A percentile compares a stretch with the other conserved stretches of the same genome.
Evolutionary conservation across 805 yeast species (phyloP).

Genomic region (Candida schatavii): DNA sequence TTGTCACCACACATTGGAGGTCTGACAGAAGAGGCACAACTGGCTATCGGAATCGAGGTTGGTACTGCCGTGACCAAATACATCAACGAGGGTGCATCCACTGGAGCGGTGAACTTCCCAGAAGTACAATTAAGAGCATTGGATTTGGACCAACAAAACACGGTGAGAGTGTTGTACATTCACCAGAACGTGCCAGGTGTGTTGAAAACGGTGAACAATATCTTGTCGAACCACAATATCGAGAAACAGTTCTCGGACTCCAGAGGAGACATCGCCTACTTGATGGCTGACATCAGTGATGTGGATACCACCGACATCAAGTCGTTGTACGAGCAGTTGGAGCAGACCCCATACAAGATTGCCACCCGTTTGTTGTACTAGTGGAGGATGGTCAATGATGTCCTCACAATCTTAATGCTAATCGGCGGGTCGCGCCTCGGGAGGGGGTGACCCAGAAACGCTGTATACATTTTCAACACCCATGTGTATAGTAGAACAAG

Average conservation of each 20-base stretch:
- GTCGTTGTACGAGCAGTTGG: conserved; percentile 77
- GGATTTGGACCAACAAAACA: conserved; percentile 80
- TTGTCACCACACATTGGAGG: conserved; percentile 99
- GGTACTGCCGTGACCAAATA: conserved; percentile 81
- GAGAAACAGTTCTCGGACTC: conserved; percentile 99
- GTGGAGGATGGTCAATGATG: conserved; percentile 1
- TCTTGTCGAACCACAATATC: conserved; percentile 90
- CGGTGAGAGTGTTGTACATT: conserved; percentile 91
- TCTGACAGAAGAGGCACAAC: conserved; percentile 98
- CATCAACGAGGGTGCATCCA: conserved; percentile 93
- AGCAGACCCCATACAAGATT: conserved; percentile 85
- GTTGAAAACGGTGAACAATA: conserved; percentile 93
- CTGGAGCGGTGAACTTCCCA: conserved; percentile 98
- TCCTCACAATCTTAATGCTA: no score
- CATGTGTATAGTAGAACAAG: no score
- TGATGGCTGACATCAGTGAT: conserved; percentile 95
- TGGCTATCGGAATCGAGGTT: conserved; percentile 96
- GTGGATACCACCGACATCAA: conserved; percentile 82
- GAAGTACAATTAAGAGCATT: conserved; percentile 89
- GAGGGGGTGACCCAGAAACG: background rate
- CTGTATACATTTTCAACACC: background rate
- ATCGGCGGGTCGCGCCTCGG: background rate
- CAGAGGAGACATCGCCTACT: conserved; percentile 90
- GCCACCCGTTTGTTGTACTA: conserved; percentile 87
- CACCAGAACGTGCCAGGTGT: conserved; percentile 99